Base-by-base conservation (phyloP, 352 stramenopile genomes). In the Phytophthora crassamura region DNA sequence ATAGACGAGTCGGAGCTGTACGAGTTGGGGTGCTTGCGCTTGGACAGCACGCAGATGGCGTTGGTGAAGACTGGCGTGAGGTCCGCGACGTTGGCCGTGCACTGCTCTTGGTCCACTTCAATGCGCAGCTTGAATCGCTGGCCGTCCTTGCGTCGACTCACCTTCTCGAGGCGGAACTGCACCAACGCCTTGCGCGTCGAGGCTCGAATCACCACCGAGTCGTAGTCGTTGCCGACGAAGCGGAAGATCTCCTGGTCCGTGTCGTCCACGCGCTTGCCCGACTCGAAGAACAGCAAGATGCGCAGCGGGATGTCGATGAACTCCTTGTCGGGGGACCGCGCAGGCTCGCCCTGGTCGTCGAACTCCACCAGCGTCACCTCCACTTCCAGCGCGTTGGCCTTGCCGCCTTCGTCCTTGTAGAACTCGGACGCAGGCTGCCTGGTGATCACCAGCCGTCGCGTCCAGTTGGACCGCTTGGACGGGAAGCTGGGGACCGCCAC, bases 361-460 rank as follows among this genome's bases (percentile, higher is more conserved):
- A 93, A 95, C 67, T 95, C 87, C 16, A 94, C 80, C 36, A 95
- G 69, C 28, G 83, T 90, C 60, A 95, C 79, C 43, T 91, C 86
- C 10, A 93, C 83, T 38, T 90, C 82, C 20, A 95, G 68, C 4
- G 84, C 80, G 64, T 95, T 95, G 1, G 87, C 74, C 60, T 93
- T 93, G 15, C 87, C 87, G 8, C 87, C 87, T 93, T 95, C 88
- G 51, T 95, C 88, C 60, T 95, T 95, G 74, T 94, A 95, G 57
- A 95, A 95, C 63, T 94, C 86, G 15, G 88, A 92, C 11, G 78
- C 64, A 8, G 88, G 88, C 64, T 95, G 88, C 68, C 90, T 95
- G 10, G 84, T 93, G 42, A 95, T 86, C n/a, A 94, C 86, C 40
- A 95, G 68, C 42, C 88, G 74, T 35, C 86, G 78, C 12, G 82